These are phyloP conservation scores for Phytophthora syringae DNA, from an alignment of 352 stramenopile genomes.

Conservation along the genomic window DNA sequence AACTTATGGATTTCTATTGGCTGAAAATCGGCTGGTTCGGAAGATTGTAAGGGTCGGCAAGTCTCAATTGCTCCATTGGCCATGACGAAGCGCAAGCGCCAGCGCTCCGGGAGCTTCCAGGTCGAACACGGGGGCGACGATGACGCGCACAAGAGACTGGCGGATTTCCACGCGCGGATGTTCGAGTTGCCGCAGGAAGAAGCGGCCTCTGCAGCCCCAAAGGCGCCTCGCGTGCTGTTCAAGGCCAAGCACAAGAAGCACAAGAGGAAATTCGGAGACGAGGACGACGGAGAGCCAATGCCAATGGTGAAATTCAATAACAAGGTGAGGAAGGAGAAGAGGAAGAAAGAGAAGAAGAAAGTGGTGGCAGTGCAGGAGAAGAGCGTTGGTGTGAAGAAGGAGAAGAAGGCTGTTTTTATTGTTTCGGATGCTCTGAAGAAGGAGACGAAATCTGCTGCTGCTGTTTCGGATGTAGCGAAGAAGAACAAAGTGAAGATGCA, in stretches of 20 bases:
- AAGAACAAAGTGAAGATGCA: conserved; percentile 11
- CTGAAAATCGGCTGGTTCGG: conserved; percentile 28
- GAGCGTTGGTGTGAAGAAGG: conserved; percentile 7
- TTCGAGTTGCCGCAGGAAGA: conserved; percentile 51
- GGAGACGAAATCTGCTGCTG: not conserved
- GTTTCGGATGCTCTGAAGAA: not conserved
- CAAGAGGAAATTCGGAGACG: conserved; percentile 29
- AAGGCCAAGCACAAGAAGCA: conserved; percentile 37
- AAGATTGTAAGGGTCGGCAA: conserved; percentile 2
- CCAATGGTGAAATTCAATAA: conserved; percentile 41
- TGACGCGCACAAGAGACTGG: conserved; percentile 50
- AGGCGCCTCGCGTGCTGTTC: conserved; percentile 50
- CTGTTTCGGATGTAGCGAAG: not conserved
- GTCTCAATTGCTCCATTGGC: conserved; percentile 20
- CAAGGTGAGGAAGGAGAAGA: conserved; percentile 36
- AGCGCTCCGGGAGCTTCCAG: conserved; percentile 41
- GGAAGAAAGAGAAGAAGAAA: conserved; percentile 16
- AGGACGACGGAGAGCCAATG: conserved; percentile 39
- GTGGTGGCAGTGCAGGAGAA: conserved; percentile 12
- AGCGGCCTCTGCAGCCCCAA: not conserved
- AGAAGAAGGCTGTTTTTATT: not conserved
- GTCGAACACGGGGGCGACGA: conserved; percentile 21
- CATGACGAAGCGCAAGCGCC: conserved; percentile 39
- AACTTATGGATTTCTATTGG: conserved; percentile 27
- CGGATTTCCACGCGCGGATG: conserved; percentile 61